Base-by-base conservation (phyloP, 495 filamentous ascomycete genomes). In the Cercophora newfieldiana region DNA sequence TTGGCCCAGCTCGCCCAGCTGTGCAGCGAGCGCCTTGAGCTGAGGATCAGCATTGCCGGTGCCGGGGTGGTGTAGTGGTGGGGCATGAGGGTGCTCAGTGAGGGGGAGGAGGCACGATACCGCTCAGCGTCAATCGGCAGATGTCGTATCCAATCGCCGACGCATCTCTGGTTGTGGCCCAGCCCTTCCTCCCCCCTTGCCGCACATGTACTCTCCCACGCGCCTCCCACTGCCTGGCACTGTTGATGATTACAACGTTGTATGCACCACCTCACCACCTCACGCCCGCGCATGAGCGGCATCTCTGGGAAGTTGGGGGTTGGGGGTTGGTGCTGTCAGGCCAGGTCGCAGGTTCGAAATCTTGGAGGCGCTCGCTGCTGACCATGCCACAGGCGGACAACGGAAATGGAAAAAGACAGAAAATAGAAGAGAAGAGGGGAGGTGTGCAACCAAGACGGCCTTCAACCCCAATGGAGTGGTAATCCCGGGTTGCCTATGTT, bases 131-230 rank as follows among this genome's bases (percentile, higher is more conserved):
- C 64, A 61, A 65, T 75, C 73, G 73, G 73, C 73, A 75, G 72
- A 75, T 75, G 73, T 71, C 53, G 67, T 37, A 61, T 74, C 73
- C 73, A 75, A 75, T 75, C 64, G 71, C 2, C 33, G 50, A 14
- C 50, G 16, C 54, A 44, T 44, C 37, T 14, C 10, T 16, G 37
- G 37, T 44, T 16, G 50, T 7, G 19, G 19, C 50, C 50, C 24
- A 53, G 50, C 50, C 50, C 37, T 47, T 47, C 7, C 18, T 47
- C 18, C 37, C 37, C 37, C 37, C 37, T 18, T 47, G 37, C 37
- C 37, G 7, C 37, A 18, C 7, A 47, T n/a, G n/a, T 44, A 14
- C 37, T 44, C 12, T 5, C 37, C 37, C 37, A 44, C 37, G 37
- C 37, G 37, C 37, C 3, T 44, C 10, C 37, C 37, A 14, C 30